These are phyloP conservation scores for Epichloe elymi DNA, from an alignment of 2,329 filamentous ascomycete species.

Conservation along the genomic window DNA sequence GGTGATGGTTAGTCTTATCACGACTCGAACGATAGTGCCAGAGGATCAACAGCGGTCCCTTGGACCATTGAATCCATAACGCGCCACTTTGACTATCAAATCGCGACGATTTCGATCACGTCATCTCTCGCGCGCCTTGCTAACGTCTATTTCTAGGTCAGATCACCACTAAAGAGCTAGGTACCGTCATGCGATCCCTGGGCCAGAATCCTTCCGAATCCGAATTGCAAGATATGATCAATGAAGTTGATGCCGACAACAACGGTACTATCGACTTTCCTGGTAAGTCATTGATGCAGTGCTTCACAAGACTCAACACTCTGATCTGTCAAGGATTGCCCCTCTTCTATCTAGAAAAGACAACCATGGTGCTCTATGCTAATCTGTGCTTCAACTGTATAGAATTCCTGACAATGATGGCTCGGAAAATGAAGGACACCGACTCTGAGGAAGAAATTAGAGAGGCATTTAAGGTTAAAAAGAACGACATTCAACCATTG, in stretches of 20 bases:
- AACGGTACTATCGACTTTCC: conserved; percentile 88
- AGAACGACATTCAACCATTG: not conserved
- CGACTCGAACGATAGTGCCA: not conserved
- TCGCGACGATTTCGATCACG: not conserved
- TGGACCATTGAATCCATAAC: not conserved
- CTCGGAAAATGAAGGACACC: conserved; percentile 87
- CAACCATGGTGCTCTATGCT: not conserved
- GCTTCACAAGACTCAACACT: not conserved
- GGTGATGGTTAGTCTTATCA: conserved; percentile 63
- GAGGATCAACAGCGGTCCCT: not conserved
- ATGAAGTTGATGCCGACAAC: conserved; percentile 86
- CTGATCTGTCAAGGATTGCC: not conserved
- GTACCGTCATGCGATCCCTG: conserved; percentile 81
- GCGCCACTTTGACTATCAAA: not conserved
- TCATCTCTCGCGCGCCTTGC: not conserved
- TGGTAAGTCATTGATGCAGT: conserved; percentile 38
- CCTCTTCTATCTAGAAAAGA: not conserved
- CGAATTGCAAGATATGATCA: conserved; percentile 88
- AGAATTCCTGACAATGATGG: conserved; percentile 93
- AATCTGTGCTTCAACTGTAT: conserved; percentile 3
- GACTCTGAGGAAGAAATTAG: conserved; percentile 85
- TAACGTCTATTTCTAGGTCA: conserved; percentile 43
- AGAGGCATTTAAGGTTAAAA: conserved; percentile 66
- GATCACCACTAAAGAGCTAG: conserved; percentile 84
- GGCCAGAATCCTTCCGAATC: conserved; percentile 85